Percentiles rank a stretch among this genome's conserved stretches.
Evolutionary conservation across 192 early-diverging fungal genomes (phyloP).

Genomic region (Coemansia sp.): DNA sequence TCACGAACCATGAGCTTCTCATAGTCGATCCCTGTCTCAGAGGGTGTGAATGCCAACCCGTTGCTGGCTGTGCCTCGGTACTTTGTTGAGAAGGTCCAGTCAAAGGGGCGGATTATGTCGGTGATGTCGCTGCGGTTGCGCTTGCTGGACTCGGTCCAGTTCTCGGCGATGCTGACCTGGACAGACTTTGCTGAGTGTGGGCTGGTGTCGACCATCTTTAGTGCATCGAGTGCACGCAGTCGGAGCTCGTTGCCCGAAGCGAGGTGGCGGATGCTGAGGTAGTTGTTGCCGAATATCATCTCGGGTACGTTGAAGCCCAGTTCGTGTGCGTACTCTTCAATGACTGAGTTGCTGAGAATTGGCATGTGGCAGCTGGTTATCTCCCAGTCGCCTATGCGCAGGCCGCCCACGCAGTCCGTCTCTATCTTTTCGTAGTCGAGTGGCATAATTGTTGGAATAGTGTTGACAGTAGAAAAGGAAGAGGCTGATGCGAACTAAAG

Average conservation of each 20-base stretch:
- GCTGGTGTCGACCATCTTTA: conserved; percentile 70
- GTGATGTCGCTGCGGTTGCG: conserved; percentile 65
- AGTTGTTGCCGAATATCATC: conserved; percentile 96
- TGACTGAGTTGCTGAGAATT: conserved; percentile 61
- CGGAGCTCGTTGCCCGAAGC: conserved; percentile 56
- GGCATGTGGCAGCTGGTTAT: conserved; percentile 61
- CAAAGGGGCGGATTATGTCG: conserved; percentile 89
- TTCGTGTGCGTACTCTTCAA: conserved; percentile 58
- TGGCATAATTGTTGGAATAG: neutral
- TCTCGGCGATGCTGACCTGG: conserved; percentile 81
- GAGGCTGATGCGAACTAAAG: neutral
- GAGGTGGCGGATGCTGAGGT: conserved; percentile 62
- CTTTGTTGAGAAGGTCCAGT: conserved; percentile 93
- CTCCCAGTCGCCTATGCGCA: conserved; percentile 58
- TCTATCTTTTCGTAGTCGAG: conserved; percentile 41
- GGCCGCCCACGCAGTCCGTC: conserved; percentile 30
- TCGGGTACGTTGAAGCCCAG: conserved; percentile 83
- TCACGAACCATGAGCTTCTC: conserved; percentile 74
- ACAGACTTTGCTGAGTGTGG: conserved; percentile 69
- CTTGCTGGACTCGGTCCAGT: conserved; percentile 83
- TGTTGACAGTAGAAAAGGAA: neutral
- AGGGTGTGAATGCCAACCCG: conserved; percentile 23
- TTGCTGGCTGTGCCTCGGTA: conserved; percentile 67
- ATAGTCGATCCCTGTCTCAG: conserved; percentile 70
- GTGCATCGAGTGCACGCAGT: conserved; percentile 74